These are phyloP conservation scores for Ceratobasidium papillatum DNA, from an alignment of 1,284 basidiomycete genomes.

Conservation along the genomic window DNA sequence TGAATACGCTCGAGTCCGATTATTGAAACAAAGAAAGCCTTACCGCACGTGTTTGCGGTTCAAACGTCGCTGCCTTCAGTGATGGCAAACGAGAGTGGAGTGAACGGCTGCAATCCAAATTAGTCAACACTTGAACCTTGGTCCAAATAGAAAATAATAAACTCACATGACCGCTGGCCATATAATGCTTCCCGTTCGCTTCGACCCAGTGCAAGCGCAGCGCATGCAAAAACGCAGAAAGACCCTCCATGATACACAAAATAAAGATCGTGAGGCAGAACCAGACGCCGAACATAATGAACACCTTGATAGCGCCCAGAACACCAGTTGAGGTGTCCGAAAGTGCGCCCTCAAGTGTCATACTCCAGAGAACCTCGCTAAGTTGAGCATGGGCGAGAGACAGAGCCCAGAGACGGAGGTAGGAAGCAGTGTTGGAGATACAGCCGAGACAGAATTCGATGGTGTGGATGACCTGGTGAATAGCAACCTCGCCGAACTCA, in stretches of 20 bases:
- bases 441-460: conserved; percentile 99
- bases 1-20: conserved; percentile 9
- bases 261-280: conserved; percentile 79
- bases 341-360: conserved; percentile 77
- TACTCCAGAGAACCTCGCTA: conserved; percentile 91
- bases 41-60: background rate
- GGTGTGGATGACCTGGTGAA: conserved; percentile 97
- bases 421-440: conserved; percentile 99
- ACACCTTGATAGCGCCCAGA: conserved; percentile 63
- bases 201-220: conserved; percentile 97
- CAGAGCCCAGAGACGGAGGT: conserved; percentile 98
- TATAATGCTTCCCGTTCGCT: conserved; percentile 95
- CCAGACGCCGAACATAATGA: conserved; percentile 81
- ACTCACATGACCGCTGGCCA: conserved; percentile 78
- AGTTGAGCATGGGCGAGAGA: conserved; percentile 98
- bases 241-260: conserved; percentile 94
- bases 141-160: background rate
- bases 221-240: conserved; percentile 95
- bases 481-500: conserved; percentile 93
- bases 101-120: conserved; percentile 41
- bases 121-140: background rate
- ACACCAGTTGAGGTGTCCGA: conserved; percentile 61
- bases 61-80: conserved; percentile 35
- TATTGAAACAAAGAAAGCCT: conserved; percentile 10
- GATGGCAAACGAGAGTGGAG: conserved; percentile 43